Percentiles rank a stretch among this genome's conserved stretches.
Evolutionary conservation across 23 red algal genomes (phyloP).

Genomic region (Agarophyton chilense): DNA sequence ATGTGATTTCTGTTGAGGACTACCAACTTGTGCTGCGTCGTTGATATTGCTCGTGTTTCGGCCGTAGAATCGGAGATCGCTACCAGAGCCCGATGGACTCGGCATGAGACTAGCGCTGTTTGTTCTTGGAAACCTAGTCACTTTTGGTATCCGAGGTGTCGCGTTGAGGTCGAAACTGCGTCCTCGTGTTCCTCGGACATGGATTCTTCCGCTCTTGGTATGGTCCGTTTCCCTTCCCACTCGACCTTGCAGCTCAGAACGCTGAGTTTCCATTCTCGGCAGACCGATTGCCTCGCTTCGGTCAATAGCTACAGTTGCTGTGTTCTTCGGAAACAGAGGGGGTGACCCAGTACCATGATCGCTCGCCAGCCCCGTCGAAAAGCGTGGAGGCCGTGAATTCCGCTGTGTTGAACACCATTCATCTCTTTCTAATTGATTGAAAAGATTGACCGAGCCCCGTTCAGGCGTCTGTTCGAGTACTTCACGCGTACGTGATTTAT

Average conservation of each 20-base stretch:
- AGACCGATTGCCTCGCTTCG: neutral
- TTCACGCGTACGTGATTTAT: neutral
- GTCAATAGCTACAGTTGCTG: neutral
- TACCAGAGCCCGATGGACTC: neutral
- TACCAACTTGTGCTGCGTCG: neutral
- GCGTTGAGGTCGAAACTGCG: conserved; percentile 38
- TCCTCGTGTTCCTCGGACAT: conserved; percentile 47
- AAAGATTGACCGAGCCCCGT: neutral
- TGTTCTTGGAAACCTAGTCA: conserved; percentile 9
- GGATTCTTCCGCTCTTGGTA: conserved; percentile 8
- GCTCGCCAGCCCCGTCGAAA: neutral
- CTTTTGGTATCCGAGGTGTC: neutral
- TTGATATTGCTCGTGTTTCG: neutral
- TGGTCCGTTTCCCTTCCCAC: neutral
- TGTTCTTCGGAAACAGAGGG: neutral
- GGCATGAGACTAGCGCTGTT: conserved; percentile 36
- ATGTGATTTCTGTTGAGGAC: neutral
- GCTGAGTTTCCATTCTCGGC: neutral
- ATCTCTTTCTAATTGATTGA: neutral
- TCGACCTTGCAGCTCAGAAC: neutral
- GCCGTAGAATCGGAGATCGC: neutral
- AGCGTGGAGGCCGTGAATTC: neutral
- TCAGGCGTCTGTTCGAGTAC: neutral
- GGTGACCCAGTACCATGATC: neutral
- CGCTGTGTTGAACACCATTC: neutral